Percentiles rank a stretch among this genome's conserved stretches.
These are phyloP conservation scores for Geopyxis carbonaria DNA, from an alignment of 495 filamentous ascomycete species.

Conservation along the genomic window DNA sequence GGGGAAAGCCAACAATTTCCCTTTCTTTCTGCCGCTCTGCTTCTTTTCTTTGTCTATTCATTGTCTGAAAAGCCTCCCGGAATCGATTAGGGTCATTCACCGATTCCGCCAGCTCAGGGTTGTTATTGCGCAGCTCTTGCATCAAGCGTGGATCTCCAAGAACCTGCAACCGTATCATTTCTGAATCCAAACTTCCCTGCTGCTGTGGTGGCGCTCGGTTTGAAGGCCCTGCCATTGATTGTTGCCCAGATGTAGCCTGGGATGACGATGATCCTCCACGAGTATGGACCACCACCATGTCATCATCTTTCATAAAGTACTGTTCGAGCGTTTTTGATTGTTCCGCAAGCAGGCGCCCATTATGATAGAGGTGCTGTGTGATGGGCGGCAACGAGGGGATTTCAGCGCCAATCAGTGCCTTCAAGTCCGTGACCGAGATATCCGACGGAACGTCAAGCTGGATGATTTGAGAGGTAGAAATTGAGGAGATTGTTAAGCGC, in stretches of 20 bases:
- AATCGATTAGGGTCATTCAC: slow-evolving; percentile 68
- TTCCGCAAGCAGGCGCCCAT: slow-evolving; percentile 63
- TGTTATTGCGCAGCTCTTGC: slow-evolving; percentile 45
- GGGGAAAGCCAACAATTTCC: slow-evolving; percentile 36
- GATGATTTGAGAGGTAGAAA: slow-evolving; percentile 44
- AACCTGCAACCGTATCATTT: slow-evolving; percentile 64
- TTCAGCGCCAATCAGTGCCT: slow-evolving; percentile 57
- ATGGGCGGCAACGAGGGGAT: slow-evolving; percentile 32
- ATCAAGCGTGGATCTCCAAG: slow-evolving; percentile 60
- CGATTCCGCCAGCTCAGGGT: slow-evolving; percentile 57
- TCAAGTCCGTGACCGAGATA: slow-evolving; percentile 74
- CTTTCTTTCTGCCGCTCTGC: slow-evolving; percentile 56
- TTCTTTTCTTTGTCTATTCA: slow-evolving; percentile 50
- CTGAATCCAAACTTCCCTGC: slow-evolving; percentile 45
- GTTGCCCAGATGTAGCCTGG: too few relatives aligned
- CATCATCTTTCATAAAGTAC: slow-evolving; percentile 69
- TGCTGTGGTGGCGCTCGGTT: slow-evolving; percentile 22
- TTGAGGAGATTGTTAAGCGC: slow-evolving; percentile 77
- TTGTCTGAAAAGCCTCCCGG: slow-evolving; percentile 44
- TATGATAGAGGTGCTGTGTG: slow-evolving; percentile 67
- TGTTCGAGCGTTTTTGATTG: slow-evolving; percentile 64
- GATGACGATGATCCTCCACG: too few relatives aligned
- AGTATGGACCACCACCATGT: slow-evolving; percentile 80
- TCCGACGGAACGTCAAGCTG: slow-evolving; percentile 62
- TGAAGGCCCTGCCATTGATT: slow-evolving; percentile 23